phyloP scores from a whole-genome alignment of 257 asterid species.

The Plectranthus barbatus region DNA sequence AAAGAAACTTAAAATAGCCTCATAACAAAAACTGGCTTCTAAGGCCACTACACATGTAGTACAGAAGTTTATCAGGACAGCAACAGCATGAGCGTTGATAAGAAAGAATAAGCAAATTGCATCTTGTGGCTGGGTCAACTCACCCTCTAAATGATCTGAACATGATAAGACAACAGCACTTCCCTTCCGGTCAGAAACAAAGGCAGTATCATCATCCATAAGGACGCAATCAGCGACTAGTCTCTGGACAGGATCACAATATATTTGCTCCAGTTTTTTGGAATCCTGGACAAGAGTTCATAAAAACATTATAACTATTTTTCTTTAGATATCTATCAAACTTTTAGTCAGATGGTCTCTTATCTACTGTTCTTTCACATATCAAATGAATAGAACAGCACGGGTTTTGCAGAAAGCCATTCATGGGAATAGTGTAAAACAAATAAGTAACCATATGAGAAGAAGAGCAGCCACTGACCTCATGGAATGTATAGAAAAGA shows the following conservation, averaged over 20 bases:
- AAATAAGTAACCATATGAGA: too few relatives aligned
- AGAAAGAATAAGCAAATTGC: background rate
- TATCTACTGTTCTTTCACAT: background rate
- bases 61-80: background rate
- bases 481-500: slow-evolving; percentile 77
- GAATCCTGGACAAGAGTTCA: slow-evolving; percentile 46
- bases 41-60: background rate
- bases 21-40: background rate
- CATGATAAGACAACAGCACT: slow-evolving; percentile 74
- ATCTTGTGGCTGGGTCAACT: slow-evolving; percentile 5
- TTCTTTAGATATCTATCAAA: background rate
- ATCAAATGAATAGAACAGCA: slow-evolving; percentile 3
- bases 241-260: slow-evolving; percentile 92
- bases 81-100: background rate
- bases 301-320: slow-evolving; percentile 2
- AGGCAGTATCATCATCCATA: slow-evolving; percentile 77
- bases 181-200: slow-evolving; percentile 90
- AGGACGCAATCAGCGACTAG: slow-evolving; percentile 91
- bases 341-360: background rate
- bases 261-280: slow-evolving; percentile 75
- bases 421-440: slow-evolving; percentile 1
- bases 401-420: slow-evolving; percentile 3
- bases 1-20: background rate
- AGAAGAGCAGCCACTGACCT: slow-evolving; percentile 42
- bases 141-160: slow-evolving; percentile 69